These are phyloP conservation scores for Triadica sebifera DNA, from an alignment of 345 rosid genomes.

Conservation along the genomic window DNA sequence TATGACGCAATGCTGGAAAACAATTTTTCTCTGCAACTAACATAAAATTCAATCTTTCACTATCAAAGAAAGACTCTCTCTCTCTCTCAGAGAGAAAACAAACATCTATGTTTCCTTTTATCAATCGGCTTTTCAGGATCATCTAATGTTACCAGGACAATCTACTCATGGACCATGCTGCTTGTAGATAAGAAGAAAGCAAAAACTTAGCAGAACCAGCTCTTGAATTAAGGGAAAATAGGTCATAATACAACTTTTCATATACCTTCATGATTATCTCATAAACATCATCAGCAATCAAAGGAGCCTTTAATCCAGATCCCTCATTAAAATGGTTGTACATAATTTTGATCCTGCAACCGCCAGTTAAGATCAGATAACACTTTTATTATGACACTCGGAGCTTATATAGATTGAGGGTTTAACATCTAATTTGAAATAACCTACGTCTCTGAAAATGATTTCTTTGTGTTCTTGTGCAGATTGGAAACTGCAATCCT, in stretches of 20 bases:
- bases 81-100: background rate
- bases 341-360: constrained; percentile 73
- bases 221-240: background rate
- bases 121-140: background rate
- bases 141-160: background rate
- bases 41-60: background rate
- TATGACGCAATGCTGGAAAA: too few species aligned
- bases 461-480: constrained; percentile 91
- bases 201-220: background rate
- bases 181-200: background rate
- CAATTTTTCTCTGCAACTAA: too few species aligned
- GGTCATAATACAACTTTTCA: background rate
- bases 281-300: constrained; percentile 87
- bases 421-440: background rate
- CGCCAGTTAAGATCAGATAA: constrained; percentile 9
- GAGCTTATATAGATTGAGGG: too few species aligned
- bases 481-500: constrained; percentile 96
- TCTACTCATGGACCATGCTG: background rate
- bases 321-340: constrained; percentile 66
- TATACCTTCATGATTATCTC: constrained; percentile 83
- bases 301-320: constrained; percentile 73
- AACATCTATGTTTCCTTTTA: background rate
- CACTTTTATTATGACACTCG: background rate
- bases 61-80: background rate
- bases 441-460: constrained; percentile 94